Evolutionary conservation across 108 stramenopile species (phyloP), one percentile per base, ranked within the genome.

Genomic region (Conticribra guillardii): DNA sequence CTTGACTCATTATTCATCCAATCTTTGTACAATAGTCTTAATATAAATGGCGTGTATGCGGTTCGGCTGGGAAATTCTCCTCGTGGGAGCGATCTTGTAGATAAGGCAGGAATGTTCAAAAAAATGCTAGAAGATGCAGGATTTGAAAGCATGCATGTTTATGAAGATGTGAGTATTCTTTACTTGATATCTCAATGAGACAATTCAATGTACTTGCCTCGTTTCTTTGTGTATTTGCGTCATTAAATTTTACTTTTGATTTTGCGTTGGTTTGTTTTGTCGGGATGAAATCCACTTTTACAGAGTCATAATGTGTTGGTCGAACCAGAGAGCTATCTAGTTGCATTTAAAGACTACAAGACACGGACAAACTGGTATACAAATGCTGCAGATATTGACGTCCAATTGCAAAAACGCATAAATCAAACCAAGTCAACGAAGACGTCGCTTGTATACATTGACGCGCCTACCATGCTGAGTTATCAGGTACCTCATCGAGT

Each of bases 101-200:
- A 2, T 30, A 1, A n/a, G 30, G 1, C 4, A 1, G 28, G 18
- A 32, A 45, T 34, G 41, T 23, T 4, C 11, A 44, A 2, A 60
- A n/a, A 14, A 33, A 27, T 31, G 29, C 23, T 78, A 18, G 3
- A 59, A 56, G 48, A 34, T 23, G 48, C 46, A 23, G 76, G 76
- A 50, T 78, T 80, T 26, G 5, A 55, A 31, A 73, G 65, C 41
- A 68, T 73, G 46, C 79, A 80, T 33, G 16, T 47, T 30, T 73
- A 74, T 41, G 66, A 61, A 23, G 79, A 78, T 54, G 69, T 67
- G 24, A 5, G 73, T 26, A 16, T 7, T 64, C 50, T 56, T 11
- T 0, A 37, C 21, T 8, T 60, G 60, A 22, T 16, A 22, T 23
- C 17, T n/a, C n/a, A n/a, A n/a, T n/a, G n/a, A n/a, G n/a, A 50